phyloP scores from a whole-genome alignment of 2,329 filamentous ascomycete species.

The Epichloe coenophiala region DNA sequence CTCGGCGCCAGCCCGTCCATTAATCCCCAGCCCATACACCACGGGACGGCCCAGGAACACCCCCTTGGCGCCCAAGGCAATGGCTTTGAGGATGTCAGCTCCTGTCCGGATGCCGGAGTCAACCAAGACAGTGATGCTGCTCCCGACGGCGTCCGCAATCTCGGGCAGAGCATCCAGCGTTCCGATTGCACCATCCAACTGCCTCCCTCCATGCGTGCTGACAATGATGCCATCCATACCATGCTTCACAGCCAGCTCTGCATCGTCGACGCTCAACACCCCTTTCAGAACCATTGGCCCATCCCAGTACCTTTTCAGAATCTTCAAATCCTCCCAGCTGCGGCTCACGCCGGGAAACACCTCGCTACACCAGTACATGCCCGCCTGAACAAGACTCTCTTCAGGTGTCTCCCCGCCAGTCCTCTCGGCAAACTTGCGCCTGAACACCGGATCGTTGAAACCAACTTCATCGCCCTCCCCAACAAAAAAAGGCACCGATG shows the following conservation, averaged over 20 bases:
- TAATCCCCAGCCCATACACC: slow-evolving; percentile 22
- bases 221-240: slow-evolving; percentile 27
- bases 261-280: slow-evolving; percentile 27
- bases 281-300: slow-evolving; percentile 33
- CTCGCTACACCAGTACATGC: slow-evolving; percentile 36
- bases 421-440: slow-evolving; percentile 16
- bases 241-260: slow-evolving; percentile 21
- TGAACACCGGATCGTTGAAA: slow-evolving; percentile 54
- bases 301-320: slow-evolving; percentile 46
- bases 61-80: slow-evolving; percentile 26
- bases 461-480: slow-evolving; percentile 47
- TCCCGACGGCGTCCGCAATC: slow-evolving; percentile 41
- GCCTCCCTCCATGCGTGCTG: slow-evolving; percentile 29
- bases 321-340: slow-evolving; percentile 47
- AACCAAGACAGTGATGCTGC: slow-evolving; percentile 41
- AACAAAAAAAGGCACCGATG: slow-evolving; percentile 45
- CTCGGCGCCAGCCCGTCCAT: slow-evolving; percentile 38
- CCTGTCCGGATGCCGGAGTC: slow-evolving; percentile 28
- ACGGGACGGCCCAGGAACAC: slow-evolving; percentile 31
- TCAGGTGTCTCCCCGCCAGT: slow-evolving; percentile 32
- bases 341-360: slow-evolving; percentile 34
- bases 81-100: slow-evolving; percentile 26
- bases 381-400: slow-evolving; percentile 35
- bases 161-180: slow-evolving; percentile 41
- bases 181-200: slow-evolving; percentile 24